A percentile compares a stretch with the other conserved stretches of the same genome.
Evolutionary conservation across 495 filamentous ascomycete species (phyloP).

Genomic region (Podospora pseudoanserina): DNA sequence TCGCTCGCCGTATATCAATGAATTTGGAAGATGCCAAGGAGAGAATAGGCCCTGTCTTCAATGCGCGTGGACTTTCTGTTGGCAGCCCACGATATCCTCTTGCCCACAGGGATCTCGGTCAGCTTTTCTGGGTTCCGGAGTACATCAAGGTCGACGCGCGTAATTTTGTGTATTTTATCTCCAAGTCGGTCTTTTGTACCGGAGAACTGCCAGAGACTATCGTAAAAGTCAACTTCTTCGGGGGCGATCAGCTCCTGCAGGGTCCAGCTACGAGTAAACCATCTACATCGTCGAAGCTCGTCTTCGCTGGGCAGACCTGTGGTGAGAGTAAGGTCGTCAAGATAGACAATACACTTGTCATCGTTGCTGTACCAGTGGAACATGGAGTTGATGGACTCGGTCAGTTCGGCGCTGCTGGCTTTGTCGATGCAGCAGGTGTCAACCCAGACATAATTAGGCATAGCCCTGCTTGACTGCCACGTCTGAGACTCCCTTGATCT

Average conservation of each 20-base stretch:
- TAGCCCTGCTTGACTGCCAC: background rate
- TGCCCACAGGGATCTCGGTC: slow-evolving; percentile 8
- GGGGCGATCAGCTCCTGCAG: slow-evolving; percentile 40
- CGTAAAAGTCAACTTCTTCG: slow-evolving; percentile 27
- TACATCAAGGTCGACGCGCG: slow-evolving; percentile 9
- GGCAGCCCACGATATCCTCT: slow-evolving; percentile 19
- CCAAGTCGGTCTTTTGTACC: slow-evolving; percentile 11
- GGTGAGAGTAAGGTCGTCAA: no score
- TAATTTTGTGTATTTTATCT: slow-evolving; percentile 4
- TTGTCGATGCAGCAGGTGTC: slow-evolving; percentile 49
- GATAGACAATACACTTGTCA: no score
- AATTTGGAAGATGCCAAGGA: slow-evolving; percentile 19
- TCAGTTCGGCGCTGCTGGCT: slow-evolving; percentile 38
- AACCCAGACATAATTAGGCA: slow-evolving; percentile 38
- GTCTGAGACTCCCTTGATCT: slow-evolving; percentile 3
- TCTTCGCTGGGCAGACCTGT: no score
- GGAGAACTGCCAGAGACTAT: slow-evolving; percentile 23
- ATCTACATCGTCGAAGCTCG: slow-evolving; percentile 2
- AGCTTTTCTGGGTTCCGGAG: slow-evolving; percentile 6
- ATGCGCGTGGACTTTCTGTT: slow-evolving; percentile 10
- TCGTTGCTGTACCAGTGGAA: slow-evolving; percentile 38
- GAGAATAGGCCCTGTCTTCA: slow-evolving; percentile 20
- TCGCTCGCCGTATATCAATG: slow-evolving; percentile 22
- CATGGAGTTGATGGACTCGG: slow-evolving; percentile 50
- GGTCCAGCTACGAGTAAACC: slow-evolving; percentile 34